Evolutionary conservation across 306 rosid species (phyloP).

Genomic region (Pyrus betulifolia): DNA sequence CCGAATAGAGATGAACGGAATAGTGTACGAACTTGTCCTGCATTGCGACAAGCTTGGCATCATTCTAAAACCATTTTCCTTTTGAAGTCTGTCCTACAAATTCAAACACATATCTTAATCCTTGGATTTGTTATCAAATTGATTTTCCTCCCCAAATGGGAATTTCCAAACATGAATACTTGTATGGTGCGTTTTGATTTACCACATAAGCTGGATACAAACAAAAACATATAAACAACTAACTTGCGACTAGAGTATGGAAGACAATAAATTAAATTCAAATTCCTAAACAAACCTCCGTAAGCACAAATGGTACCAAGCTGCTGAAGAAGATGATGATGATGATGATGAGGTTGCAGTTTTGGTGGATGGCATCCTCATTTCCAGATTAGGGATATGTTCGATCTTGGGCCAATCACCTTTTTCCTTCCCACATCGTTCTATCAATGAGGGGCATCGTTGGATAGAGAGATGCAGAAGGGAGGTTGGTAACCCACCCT

Average conservation of each 20-base stretch:
- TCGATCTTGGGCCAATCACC: background rate
- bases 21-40: too few species aligned
- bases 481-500: constrained; percentile 8
- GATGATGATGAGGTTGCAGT: background rate
- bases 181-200: too few species aligned
- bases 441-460: background rate
- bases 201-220: too few species aligned
- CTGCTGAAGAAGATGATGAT: too few species aligned
- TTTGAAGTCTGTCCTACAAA: background rate
- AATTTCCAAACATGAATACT: too few species aligned
- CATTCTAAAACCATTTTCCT: background rate
- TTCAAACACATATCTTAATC: background rate
- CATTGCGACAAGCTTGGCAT: background rate
- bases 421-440: background rate
- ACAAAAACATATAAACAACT: background rate
- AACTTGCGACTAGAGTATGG: background rate
- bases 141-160: too few species aligned
- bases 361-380: background rate
- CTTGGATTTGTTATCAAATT: too few species aligned
- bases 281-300: background rate
- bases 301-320: background rate
- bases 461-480: constrained; percentile 8
- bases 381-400: constrained; percentile 4
- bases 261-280: background rate
- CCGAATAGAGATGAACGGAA: too few species aligned